A percentile compares a stretch with the other conserved stretches of the same genome.
These are phyloP conservation scores for Paramecium sonneborni DNA, from an alignment of 73 alveolate species.

Conservation along the genomic window DNA sequence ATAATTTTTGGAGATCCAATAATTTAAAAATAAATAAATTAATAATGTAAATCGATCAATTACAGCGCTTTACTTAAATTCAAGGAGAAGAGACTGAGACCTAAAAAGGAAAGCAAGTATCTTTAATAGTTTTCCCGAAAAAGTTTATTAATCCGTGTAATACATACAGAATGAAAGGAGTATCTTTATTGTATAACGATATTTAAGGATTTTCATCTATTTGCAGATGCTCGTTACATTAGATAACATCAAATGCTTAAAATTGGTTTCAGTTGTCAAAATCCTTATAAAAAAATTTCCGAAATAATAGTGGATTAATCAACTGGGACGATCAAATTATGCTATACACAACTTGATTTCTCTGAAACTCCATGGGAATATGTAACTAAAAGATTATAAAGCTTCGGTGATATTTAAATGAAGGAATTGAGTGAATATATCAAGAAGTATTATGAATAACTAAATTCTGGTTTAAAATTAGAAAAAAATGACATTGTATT, in stretches of 20 bases:
- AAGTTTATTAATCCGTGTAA: not conserved
- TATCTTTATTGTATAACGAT: not conserved
- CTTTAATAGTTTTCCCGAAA: not conserved
- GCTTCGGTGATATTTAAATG: slow-evolving; percentile 16
- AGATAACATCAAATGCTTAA: not conserved
- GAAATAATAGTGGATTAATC: not conserved
- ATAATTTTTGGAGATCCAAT: not conserved
- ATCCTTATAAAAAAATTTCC: slow-evolving; percentile 35
- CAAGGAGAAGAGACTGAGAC: not conserved
- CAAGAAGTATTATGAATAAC: not conserved
- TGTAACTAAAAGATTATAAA: not conserved
- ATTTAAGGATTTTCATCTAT: slow-evolving; percentile 37
- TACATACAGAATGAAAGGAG: slow-evolving; percentile 44
- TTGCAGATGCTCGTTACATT: slow-evolving; percentile 5
- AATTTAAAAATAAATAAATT: not conserved
- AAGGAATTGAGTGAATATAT: slow-evolving; percentile 19
- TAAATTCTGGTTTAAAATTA: not conserved
- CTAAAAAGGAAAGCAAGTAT: not conserved
- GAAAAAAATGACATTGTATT: not conserved
- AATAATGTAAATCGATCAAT: slow-evolving; percentile 4
- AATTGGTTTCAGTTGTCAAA: slow-evolving; percentile 41
- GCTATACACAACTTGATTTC: not conserved
- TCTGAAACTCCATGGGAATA: slow-evolving; percentile 44
- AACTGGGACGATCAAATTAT: not conserved
- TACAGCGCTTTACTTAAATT: not conserved